Conservation (phyloP, 2,329 filamentous ascomycete genomes). For the Teratosphaeria epicoccoides region DNA sequence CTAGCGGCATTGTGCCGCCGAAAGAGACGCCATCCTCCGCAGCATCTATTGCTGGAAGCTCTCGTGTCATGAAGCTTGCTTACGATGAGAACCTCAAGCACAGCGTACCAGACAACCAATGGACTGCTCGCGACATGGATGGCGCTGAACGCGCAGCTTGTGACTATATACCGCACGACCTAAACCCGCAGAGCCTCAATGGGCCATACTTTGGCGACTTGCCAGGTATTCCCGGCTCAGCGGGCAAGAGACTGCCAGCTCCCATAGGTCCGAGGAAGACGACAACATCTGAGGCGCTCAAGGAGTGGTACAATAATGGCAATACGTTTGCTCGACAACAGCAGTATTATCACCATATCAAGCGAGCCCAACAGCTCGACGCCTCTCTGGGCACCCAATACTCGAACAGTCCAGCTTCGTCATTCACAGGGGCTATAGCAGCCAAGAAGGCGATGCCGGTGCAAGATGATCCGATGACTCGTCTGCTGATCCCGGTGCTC, state of each 20-base stretch:
- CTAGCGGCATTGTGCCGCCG: slow-evolving; percentile 2
- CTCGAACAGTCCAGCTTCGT: not conserved
- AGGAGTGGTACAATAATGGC: slow-evolving; percentile 31
- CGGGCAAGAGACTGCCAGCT: not conserved
- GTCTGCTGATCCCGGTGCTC: slow-evolving; percentile 31
- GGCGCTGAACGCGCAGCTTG: not conserved
- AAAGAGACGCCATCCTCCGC: not conserved
- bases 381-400: not conserved
- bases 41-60: not conserved
- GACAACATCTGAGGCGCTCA: slow-evolving; percentile 27
- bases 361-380: slow-evolving; percentile 4
- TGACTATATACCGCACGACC: slow-evolving; percentile 4
- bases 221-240: slow-evolving; percentile 1
- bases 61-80: not conserved
- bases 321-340: slow-evolving; percentile 24
- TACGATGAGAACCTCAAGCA: slow-evolving; percentile 12
- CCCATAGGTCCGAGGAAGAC: slow-evolving; percentile 6
- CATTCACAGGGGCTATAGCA: slow-evolving; percentile 1
- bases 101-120: slow-evolving; percentile 21
- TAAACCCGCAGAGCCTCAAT: slow-evolving; percentile 26
- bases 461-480: slow-evolving; percentile 19
- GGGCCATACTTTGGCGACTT: slow-evolving; percentile 28
- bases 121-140: not conserved
- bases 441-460: slow-evolving; percentile 1
- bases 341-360: slow-evolving; percentile 18